Base-by-base conservation (phyloP, 257 asterid species). In the Henckelia pumila region DNA sequence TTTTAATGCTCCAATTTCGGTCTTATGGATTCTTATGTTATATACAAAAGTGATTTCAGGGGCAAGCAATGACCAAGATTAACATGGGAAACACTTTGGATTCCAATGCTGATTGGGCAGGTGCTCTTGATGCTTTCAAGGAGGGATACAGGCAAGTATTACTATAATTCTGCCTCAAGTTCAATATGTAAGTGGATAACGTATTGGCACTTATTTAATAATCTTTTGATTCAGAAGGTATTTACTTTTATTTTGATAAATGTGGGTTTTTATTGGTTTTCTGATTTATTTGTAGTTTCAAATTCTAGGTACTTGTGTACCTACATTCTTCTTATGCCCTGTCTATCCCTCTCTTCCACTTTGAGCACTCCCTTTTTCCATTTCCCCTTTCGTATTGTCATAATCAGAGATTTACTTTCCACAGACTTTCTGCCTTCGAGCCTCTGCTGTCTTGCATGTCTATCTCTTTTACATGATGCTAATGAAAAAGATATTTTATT, bases 31-130 rank as follows among this genome's bases (percentile, higher is more conserved):
- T 26, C 28, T 55, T 61, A 66, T 58, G 73, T 35, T 73, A 56
- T 71, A 55, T 59, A 72, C 70, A 57, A 37, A 28, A 68, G 73
- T 74, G 67, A 37, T 73, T 78, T 68, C 85, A 93, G 99, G 99
- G 99, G 71, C 96, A 91, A 82, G 97, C 93, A 66, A 47, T 91
- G 73, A 87, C 86, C 65, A 88, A 85, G 86, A 88, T 91, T 69
- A 90, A 83, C 78, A 84, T 87, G 57, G 99, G 99, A 52, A 81
- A 80, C 76, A 76, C 76, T 79, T 79, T 94, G 77, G 99, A 94
- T 71, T 79, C 91, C 62, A 61, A 44, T 63, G 97, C 96, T 73
- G 84, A 92, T 66, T 84, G 84, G 83, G 19, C 47, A 59, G 89
- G 84, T 53, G 99, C 96, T 75, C 74, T 88, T 75, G 82, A 80